Evolutionary conservation across 2,329 filamentous ascomycete genomes (phyloP).

Genomic region (Venturia carpophila): DNA sequence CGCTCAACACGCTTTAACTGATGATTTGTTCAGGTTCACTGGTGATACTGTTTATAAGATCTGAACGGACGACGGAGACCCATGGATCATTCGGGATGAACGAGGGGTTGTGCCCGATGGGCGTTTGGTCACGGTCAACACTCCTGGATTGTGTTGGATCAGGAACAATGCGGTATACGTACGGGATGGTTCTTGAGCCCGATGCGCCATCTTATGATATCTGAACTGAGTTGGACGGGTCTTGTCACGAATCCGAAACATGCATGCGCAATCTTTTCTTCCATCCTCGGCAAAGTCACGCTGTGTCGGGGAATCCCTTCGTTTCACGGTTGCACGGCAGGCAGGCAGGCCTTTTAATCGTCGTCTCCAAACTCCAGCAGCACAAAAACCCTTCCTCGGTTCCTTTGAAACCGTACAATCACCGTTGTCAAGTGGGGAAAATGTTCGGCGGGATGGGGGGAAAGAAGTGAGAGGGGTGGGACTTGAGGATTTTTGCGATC

Average conservation of each 20-base stretch:
- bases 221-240: background rate
- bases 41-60: constrained; percentile 45
- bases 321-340: background rate
- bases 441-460: no score
- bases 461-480: background rate
- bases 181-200: background rate
- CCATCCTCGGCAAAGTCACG: background rate
- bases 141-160: background rate
- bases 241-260: background rate
- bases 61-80: constrained; percentile 20
- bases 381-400: no score
- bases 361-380: no score
- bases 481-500: background rate
- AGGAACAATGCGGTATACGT: background rate
- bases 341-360: no score
- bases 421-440: no score
- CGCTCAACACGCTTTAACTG: background rate
- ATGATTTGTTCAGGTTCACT: constrained; percentile 24
- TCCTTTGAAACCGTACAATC: no score
- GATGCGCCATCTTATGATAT: background rate
- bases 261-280: background rate
- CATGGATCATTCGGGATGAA: background rate
- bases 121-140: background rate
- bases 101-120: background rate
- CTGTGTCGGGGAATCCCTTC: background rate